Evolutionary conservation across 129 eudicot species (phyloP).

Genomic region (Chrysanthemum seticuspe): DNA sequence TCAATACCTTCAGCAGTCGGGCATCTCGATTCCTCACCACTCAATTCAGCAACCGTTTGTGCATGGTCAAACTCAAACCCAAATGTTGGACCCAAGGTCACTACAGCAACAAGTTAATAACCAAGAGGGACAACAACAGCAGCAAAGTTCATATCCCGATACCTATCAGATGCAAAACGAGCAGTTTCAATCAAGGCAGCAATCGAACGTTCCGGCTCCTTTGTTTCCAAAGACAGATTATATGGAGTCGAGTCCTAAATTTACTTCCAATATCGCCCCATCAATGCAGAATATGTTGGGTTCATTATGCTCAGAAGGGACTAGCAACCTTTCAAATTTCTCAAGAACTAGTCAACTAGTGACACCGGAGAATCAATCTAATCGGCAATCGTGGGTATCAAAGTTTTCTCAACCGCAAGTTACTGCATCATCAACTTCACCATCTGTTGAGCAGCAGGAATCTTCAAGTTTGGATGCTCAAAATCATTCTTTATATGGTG

Average conservation of each 20-base stretch:
- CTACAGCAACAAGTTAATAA: slow-evolving; percentile 44
- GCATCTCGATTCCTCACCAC: slow-evolving; percentile 49
- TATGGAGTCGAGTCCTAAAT: slow-evolving; percentile 42
- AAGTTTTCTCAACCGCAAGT: slow-evolving; percentile 56
- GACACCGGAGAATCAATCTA: slow-evolving; percentile 50
- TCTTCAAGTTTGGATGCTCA: slow-evolving; percentile 66
- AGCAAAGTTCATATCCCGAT: slow-evolving; percentile 47
- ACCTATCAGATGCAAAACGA: slow-evolving; percentile 47
- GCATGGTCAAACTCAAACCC: slow-evolving; percentile 66
- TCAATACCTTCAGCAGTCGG: slow-evolving; percentile 63
- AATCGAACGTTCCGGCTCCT: slow-evolving; percentile 12
- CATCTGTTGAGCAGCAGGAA: slow-evolving; percentile 60
- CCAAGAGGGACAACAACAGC: slow-evolving; percentile 48
- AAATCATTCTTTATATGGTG: slow-evolving; percentile 58
- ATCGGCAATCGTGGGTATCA: slow-evolving; percentile 68
- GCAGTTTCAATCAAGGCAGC: slow-evolving; percentile 10
- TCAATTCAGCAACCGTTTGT: slow-evolving; percentile 51
- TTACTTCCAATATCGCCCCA: slow-evolving; percentile 42
- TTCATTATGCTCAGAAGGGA: slow-evolving; percentile 56
- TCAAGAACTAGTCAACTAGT: slow-evolving; percentile 46
- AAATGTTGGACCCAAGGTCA: slow-evolving; percentile 54
- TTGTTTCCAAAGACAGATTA: slow-evolving; percentile 59
- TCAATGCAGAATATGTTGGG: slow-evolving; percentile 59
- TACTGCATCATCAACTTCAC: slow-evolving; percentile 46
- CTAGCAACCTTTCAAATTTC: slow-evolving; percentile 54